Conservation (phyloP, 2,329 filamentous ascomycete genomes). For the Pseudocercospora vitis region DNA sequence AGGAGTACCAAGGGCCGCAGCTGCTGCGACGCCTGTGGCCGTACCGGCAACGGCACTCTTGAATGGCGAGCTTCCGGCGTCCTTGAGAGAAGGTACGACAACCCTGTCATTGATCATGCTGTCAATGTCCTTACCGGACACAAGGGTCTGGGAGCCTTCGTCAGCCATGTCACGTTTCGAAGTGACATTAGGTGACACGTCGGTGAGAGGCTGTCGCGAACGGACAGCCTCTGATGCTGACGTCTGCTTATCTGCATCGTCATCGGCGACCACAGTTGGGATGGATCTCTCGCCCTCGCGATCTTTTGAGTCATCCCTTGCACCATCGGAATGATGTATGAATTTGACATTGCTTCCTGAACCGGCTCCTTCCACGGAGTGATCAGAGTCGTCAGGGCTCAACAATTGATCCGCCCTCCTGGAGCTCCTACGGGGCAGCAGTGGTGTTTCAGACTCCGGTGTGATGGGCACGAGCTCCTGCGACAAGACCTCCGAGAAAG, state of each 20-base stretch:
- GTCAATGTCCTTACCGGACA: conserved; percentile 82
- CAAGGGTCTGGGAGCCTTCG: conserved; percentile 75
- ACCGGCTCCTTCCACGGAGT: conserved; percentile 11
- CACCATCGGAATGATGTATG: conserved; percentile 1
- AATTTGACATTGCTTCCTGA: conserved; percentile 14
- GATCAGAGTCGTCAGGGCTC: conserved; percentile 10
- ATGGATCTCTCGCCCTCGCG: neutral
- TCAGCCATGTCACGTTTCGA: conserved; percentile 49
- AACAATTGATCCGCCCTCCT: conserved; percentile 14
- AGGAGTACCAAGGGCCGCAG: conserved; percentile 17
- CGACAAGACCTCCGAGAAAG: conserved; percentile 27
- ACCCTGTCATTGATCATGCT: conserved; percentile 63
- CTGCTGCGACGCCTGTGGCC: conserved; percentile 18
- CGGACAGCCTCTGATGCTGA: neutral
- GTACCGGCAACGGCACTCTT: conserved; percentile 10
- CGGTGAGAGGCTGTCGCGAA: conserved; percentile 17
- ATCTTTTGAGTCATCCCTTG: neutral
- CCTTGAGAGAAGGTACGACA: conserved; percentile 15
- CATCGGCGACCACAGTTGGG: conserved; percentile 24
- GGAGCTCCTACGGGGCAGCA: conserved; percentile 26
- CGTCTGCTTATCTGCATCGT: conserved; percentile 18
- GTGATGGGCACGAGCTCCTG: conserved; percentile 26
- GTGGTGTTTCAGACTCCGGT: conserved; percentile 6
- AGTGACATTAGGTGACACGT: conserved; percentile 16
- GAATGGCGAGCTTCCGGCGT: conserved; percentile 26